These are phyloP conservation scores for Vicia sativa DNA, from an alignment of 306 rosid species.

Conservation along the genomic window DNA sequence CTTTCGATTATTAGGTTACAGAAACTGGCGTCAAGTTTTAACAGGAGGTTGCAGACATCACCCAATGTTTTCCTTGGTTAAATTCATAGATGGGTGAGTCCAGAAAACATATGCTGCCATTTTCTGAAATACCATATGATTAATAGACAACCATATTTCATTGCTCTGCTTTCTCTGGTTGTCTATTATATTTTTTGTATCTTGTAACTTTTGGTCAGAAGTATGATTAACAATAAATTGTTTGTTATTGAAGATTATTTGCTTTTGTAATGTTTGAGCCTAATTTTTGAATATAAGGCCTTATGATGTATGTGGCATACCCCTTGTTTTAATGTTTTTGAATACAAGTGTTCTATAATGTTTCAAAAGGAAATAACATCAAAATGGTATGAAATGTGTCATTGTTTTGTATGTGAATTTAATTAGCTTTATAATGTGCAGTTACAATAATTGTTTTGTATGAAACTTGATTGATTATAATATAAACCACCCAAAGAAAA, in stretches of 20 bases:
- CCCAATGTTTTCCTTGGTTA: conserved; percentile 84
- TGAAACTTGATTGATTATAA: not conserved
- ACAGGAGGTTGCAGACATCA: conserved; percentile 78
- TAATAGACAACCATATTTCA: conserved; percentile 20
- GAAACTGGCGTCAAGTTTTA: conserved; percentile 89
- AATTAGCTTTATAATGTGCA: not conserved
- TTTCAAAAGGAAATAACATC: not conserved
- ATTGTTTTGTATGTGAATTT: not conserved
- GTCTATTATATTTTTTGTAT: not conserved
- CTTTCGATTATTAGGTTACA: conserved; percentile 60
- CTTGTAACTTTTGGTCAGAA: conserved; percentile 10
- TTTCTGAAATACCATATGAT: conserved; percentile 22
- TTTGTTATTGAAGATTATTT: not conserved
- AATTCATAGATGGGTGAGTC: conserved; percentile 38
- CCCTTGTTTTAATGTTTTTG: not conserved
- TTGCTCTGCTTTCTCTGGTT: not conserved
- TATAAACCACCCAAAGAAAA: conserved; percentile 38
- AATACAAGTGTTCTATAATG: not conserved
- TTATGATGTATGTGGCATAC: not conserved
- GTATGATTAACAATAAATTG: not conserved
- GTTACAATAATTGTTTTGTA: not conserved
- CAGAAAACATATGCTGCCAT: not conserved
- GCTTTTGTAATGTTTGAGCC: not conserved
- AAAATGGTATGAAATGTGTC: not conserved
- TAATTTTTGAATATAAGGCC: conserved; percentile 6